Evolutionary conservation across 2,329 filamentous ascomycete genomes (phyloP).

Genomic region (Epicoccum nigrum): DNA sequence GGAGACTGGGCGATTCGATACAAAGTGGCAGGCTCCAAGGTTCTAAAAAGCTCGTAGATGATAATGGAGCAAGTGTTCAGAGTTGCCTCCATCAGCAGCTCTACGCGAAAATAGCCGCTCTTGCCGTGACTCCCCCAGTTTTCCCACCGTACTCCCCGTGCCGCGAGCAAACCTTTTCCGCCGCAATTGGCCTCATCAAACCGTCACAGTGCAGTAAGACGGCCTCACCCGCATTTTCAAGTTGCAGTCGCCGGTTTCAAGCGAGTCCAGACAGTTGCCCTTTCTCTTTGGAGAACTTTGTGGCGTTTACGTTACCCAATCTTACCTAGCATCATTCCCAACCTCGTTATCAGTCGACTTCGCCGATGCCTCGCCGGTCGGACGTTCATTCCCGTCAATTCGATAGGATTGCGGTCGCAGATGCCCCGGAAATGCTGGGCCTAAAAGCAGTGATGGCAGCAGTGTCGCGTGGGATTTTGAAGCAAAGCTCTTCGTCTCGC

Average conservation of each 20-base stretch:
- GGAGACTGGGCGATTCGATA: neutral
- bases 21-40: neutral
- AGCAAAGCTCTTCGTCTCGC: slow-evolving; percentile 6
- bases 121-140: slow-evolving; percentile 13
- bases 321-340: neutral
- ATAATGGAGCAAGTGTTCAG: neutral
- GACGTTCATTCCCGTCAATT: slow-evolving; percentile 8
- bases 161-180: slow-evolving; percentile 16
- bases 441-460: slow-evolving; percentile 11
- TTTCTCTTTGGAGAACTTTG: slow-evolving; percentile 1
- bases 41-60: neutral
- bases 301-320: neutral
- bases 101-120: neutral
- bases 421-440: slow-evolving; percentile 27
- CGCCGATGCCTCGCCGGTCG: slow-evolving; percentile 26
- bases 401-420: slow-evolving; percentile 24
- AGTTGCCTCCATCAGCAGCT: slow-evolving; percentile 4
- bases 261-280: slow-evolving; percentile 9
- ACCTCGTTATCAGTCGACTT: slow-evolving; percentile 12
- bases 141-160: slow-evolving; percentile 11
- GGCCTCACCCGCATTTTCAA: slow-evolving; percentile 12
- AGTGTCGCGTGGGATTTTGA: slow-evolving; percentile 10
- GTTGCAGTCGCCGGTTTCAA: slow-evolving; percentile 8
- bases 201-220: neutral
- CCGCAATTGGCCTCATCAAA: slow-evolving; percentile 3